phyloP scores from a whole-genome alignment of 1,284 basidiomycete genomes.

The Boletus mariae region DNA sequence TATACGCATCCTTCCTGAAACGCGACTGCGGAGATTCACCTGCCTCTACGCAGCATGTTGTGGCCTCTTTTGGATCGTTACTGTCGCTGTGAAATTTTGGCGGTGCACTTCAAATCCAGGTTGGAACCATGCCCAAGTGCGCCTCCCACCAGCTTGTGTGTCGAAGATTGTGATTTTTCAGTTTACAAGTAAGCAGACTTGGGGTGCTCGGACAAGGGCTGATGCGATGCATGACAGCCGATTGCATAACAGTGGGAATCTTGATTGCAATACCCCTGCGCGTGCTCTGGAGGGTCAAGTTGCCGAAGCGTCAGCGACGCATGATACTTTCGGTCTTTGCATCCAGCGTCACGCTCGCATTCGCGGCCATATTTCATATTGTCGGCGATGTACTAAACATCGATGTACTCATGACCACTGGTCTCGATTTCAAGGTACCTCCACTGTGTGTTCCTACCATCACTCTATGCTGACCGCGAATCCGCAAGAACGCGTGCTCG shows the following conservation, averaged over 20 bases:
- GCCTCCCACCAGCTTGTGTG: neutral
- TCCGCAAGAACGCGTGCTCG: constrained; percentile 3
- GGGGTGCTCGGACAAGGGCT: neutral
- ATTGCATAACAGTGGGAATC: constrained; percentile 9
- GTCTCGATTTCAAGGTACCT: constrained; percentile 7
- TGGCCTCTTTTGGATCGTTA: constrained; percentile 2
- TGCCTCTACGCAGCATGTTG: constrained; percentile 5
- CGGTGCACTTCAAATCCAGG: constrained; percentile 3
- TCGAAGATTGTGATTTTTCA: neutral
- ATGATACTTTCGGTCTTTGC: constrained; percentile 21
- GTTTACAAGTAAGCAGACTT: neutral
- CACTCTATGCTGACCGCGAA: neutral
- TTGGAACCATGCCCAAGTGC: neutral
- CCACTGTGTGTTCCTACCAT: too few species aligned
- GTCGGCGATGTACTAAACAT: constrained; percentile 3
- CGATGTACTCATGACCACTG: neutral
- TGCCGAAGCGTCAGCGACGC: constrained; percentile 14
- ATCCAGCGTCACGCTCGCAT: constrained; percentile 11
- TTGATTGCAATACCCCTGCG: constrained; percentile 13
- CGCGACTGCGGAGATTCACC: constrained; percentile 1
- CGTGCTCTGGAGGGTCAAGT: constrained; percentile 18
- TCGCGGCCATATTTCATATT: constrained; percentile 14
- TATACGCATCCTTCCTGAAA: neutral
- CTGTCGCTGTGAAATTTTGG: constrained; percentile 4
- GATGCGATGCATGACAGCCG: constrained; percentile 5